Base-by-base conservation (phyloP, 2,329 filamentous ascomycete species). In the Lasiodiplodia hormozganensis region DNA sequence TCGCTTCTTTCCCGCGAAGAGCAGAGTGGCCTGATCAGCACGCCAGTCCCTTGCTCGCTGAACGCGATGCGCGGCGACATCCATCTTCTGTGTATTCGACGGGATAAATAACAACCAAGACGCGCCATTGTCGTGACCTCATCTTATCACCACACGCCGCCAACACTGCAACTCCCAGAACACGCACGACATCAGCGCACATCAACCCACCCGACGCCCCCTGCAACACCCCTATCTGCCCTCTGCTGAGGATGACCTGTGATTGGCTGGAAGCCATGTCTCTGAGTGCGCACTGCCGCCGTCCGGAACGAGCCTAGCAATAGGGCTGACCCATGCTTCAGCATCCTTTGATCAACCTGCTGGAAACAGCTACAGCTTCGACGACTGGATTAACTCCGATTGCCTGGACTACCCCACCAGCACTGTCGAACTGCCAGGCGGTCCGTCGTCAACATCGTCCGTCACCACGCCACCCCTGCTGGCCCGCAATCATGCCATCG, bases 381-480 rank as follows among this genome's bases (percentile, higher is more conserved):
- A 74, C 38, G 69, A 72, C 36, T 77, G 75, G 68, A 72, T 79
- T 69, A 73, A 77, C 69, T 67, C 70, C 40, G 73, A 77, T 25
- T 72, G 74, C 60, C 73, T 76, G 65, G 72, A 75, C 62, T 73
- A 72, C 65, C 72, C 73, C n/a, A 69, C 75, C 62, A 73, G 69
- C 62, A 72, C 74, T 18, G 69, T 72, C 36, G 75, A 77, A 49
- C 68, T 70, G 68, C 64, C 72, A 4, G 65, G 72, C 52, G 43
- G 60, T 52, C 60, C 67, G 28, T 64, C 58, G 54, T 49, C 47
- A 1, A 40, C 67, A 62, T 68, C 66, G 31, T 64, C 52, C 25
- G 52, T 65, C 52, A 68, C 18, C 58, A 68, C 58, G 60, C 67
- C 67, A 68, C 67, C 67, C 67, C 49, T 65, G 34, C 74, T 72